Base-by-base conservation (phyloP, 768 basidiomycete species). In the Pholiota conissans region DNA sequence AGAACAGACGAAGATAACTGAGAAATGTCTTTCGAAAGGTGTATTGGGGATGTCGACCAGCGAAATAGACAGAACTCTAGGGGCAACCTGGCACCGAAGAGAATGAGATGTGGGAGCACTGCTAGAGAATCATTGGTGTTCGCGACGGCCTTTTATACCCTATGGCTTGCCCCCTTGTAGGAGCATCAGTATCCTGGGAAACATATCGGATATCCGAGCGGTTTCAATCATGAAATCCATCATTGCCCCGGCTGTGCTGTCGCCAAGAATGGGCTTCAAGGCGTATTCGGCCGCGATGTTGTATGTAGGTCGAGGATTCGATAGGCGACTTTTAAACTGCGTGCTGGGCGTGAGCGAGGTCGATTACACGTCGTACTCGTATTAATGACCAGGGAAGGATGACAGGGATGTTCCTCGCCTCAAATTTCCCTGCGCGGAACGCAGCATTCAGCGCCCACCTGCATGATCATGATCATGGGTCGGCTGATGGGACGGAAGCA, bases 71-170 rank as follows among this genome's bases (percentile, higher is more conserved):
- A 61, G 62, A 46, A 74, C 72, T 75, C 73, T 76, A 61, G 70
- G 71, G 74, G 77, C 75, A 75, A 77, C 76, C 76, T 73, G 71
- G 75, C 71, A 70, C 76, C 75, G 67, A 73, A 74, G 74, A 73
- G 71, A 67, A 65, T 64, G 66, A 61, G 66, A 70, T 71, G n/a
- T n/a, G 69, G 67, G 77, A 77, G 77, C 76, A 76, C 77, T 75
- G 77, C 77, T 77, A 61, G 69, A 62, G 75, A 73, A 65, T 66
- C 61, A 56, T 49, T 11, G n/a, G 49, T 61, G 58, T 64, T 52
- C 45, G 6, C 22, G 49, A 39, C 54, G 45, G 40, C 64, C 34
- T 74, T 76, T 70, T 76, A 77, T 76, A 76, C 42, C 30, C 29
- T 16, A n/a, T n/a, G n/a, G n/a, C n/a, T n/a, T n/a, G n/a, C n/a